These are phyloP conservation scores for Paramecium sonneborni DNA, from an alignment of 73 alveolate genomes.

Conservation along the genomic window DNA sequence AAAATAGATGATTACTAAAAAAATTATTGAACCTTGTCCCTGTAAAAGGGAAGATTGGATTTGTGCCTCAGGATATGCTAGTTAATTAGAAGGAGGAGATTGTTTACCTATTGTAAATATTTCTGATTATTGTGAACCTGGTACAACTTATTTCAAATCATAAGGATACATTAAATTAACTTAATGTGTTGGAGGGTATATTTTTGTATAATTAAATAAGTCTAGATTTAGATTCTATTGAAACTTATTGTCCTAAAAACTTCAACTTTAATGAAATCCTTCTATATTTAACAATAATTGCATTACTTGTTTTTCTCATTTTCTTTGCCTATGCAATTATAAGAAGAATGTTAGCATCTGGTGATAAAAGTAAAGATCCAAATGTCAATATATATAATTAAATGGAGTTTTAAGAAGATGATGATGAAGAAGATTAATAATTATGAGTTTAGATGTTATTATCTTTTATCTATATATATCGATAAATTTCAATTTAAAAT, in stretches of 20 bases:
- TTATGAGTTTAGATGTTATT: constrained; percentile 9
- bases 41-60: constrained; percentile 49
- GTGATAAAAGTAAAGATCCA: not conserved
- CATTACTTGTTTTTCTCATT: not conserved
- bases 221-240: constrained; percentile 26
- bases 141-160: not conserved
- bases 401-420: constrained; percentile 35
- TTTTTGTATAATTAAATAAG: not conserved
- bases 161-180: constrained; percentile 25
- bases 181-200: constrained; percentile 42
- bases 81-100: not conserved
- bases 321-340: not conserved
- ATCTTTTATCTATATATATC: not conserved
- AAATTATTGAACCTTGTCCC: constrained; percentile 27
- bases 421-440: constrained; percentile 1
- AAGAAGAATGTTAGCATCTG: not conserved
- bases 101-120: not conserved
- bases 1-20: not conserved
- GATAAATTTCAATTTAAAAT: not conserved
- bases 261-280: not conserved
- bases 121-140: constrained; percentile 32
- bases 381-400: not conserved
- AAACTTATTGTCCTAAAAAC: not conserved
- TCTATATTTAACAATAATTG: not conserved
- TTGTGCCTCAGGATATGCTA: constrained; percentile 36